Evolutionary conservation across 768 basidiomycete species (phyloP), one percentile per base, ranked within the genome.

Genomic region (Pisolithus albus): DNA sequence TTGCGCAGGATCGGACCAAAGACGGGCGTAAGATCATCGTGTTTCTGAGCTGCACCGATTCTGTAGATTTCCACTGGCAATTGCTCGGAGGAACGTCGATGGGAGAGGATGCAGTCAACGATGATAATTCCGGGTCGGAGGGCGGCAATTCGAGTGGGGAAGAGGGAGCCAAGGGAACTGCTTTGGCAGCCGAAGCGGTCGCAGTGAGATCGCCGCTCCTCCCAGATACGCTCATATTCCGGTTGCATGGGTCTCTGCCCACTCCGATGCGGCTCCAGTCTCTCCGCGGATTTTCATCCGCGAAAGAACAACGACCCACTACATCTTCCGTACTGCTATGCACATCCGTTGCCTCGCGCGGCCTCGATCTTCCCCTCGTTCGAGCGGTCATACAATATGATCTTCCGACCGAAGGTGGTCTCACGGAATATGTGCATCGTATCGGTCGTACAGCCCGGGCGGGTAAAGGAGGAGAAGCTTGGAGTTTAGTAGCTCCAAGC

Each of bases 331-430:
- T 99, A 46, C 77, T 99, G 4, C 76, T 98, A 42, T 97, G 94
- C 65, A 99, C 96, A 1, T 95, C 92, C 8, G 94, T 99, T 47
- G 96, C 96, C 3, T 93, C 96, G n/a, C 91, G 96, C 64, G 96
- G 96, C 63, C 79, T 99, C 23, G 95, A 98, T 70, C 74, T 99
- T 24, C 93, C 93, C 5, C 78, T 89, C n/a, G 93, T 98, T 7
- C 84, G 87, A 34, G 89, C 91, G 3, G 93, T 99, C 54, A 72
- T 98, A 30, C 96, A 99, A 63, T 96, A 96, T 62, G 96, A 99
- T 65, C 80, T 98, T 19, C 95, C 96, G 0, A 98, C 96, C 0
- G 96, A 99, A 73, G 90, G 93, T 16, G 95, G 96, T 9, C 84
- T 85, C 24, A 96, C 87, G 10, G 96, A 99, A 65, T 98, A 99